Evolutionary conservation across 768 basidiomycete genomes (phyloP), one percentile per base, ranked within the genome.

Genomic region (Phaeotremella fagi): DNA sequence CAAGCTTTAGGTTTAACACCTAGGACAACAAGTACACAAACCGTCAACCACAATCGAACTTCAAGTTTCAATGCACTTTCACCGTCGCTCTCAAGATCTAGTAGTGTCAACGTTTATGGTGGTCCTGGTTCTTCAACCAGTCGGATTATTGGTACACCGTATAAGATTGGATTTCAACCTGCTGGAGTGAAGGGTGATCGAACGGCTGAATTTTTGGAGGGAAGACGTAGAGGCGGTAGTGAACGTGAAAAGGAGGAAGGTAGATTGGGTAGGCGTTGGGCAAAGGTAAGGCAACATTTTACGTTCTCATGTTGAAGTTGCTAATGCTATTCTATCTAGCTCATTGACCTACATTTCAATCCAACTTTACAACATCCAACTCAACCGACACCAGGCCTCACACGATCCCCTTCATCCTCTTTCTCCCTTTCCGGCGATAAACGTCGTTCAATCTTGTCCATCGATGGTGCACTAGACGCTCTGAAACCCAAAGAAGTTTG

Each of bases 141-240:
- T 26, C 48, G 55, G 23, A 52, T 50, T 3, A 57, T 59, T 7
- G 68, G 68, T 54, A 74, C 68, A 60, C 76, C 75, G 1, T 98
- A 98, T 70, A 83, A 85, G 42, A 84, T 88, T 2, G 90, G 90
- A 1, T 99, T 97, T 70, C 94, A 99, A 71, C 94, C 94, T 4
- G 86, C 81, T 64, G 92, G 92, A 3, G 82, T 90, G 3, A 85
- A 82, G 69, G 77, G 84, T 12, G 83, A 80, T 4, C 81, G 86
- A 31, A 95, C 91, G 5, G 90, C 88, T 50, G 87, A 89, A 49
- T 97, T 90, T 63, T 52, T 84, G 3, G 79, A 80, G 3, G 25
- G 72, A 53, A 46, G 77, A 43, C 60, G 56, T 46, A 23, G 43
- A 25, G 52, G 58, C 35, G 74, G 77, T 11, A 79, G 80, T 44